Conservation (phyloP, 768 basidiomycete species). For the Rhodotorula sphaerocarpa region DNA sequence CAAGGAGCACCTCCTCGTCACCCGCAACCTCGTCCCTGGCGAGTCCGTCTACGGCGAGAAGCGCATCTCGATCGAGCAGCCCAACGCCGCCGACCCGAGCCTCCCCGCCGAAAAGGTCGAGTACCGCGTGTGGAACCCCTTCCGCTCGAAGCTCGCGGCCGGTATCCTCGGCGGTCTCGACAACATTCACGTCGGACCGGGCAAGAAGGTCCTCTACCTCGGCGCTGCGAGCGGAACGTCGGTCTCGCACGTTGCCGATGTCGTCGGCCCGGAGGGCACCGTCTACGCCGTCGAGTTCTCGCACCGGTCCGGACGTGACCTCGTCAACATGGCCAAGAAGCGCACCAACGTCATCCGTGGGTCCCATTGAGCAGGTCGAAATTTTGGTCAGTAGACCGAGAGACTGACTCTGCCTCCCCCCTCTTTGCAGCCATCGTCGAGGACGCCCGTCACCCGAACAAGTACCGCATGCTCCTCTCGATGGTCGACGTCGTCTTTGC, state of each 20-base stretch:
- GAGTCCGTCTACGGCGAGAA: conserved; percentile 99
- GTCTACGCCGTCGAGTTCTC: conserved; percentile 99
- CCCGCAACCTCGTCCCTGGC: conserved; percentile 93
- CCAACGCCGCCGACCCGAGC: conserved; percentile 39
- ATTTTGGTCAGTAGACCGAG: not conserved
- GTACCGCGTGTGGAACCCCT: conserved; percentile 99
- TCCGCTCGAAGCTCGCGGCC: conserved; percentile 91
- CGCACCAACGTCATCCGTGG: conserved; percentile 95
- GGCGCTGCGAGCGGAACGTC: conserved; percentile 97
- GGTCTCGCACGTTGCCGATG: conserved; percentile 97
- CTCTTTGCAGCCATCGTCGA: conserved; percentile 72
- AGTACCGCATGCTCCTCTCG: conserved; percentile 91
- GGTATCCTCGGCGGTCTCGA: conserved; percentile 94
- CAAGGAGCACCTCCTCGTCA: conserved; percentile 94
- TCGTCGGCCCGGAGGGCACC: conserved; percentile 92
- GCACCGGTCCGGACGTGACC: conserved; percentile 85
- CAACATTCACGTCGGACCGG: conserved; percentile 81
- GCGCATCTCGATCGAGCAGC: conserved; percentile 75
- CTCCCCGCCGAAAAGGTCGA: conserved; percentile 66
- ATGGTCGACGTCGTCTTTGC: conserved; percentile 96
- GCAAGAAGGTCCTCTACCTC: conserved; percentile 91
- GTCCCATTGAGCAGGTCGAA: conserved; percentile 40
- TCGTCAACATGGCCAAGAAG: conserved; percentile 99
- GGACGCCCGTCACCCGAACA: conserved; percentile 91
- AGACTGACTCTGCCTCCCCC: not conserved